Evolutionary conservation across 768 basidiomycete species (phyloP).

Genomic region (Leucogyrophana mollusca): DNA sequence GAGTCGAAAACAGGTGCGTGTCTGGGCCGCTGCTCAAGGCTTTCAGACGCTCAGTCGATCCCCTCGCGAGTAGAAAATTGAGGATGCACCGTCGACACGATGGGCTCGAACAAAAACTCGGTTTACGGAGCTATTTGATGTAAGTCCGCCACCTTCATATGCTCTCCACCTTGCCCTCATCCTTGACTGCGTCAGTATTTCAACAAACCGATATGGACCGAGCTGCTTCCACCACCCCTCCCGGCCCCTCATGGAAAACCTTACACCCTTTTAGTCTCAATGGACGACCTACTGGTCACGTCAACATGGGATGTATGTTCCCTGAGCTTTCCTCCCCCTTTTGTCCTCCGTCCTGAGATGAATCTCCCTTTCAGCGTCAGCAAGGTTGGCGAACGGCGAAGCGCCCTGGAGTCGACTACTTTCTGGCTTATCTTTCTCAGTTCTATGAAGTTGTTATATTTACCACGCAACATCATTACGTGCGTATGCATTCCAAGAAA

Average conservation of each 20-base stretch:
- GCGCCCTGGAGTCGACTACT: constrained; percentile 97
- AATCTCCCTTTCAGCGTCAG: constrained; percentile 62
- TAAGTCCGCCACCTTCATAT: constrained; percentile 33
- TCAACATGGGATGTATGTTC: constrained; percentile 93
- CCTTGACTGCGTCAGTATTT: constrained; percentile 58
- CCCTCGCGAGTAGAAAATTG: constrained; percentile 42
- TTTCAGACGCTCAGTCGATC: not conserved
- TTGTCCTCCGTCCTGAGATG: not conserved
- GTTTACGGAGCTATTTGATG: constrained; percentile 66
- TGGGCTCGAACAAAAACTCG: constrained; percentile 65
- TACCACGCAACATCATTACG: constrained; percentile 87
- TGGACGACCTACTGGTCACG: constrained; percentile 89
- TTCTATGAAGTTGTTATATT: constrained; percentile 99
- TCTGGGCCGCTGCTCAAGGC: constrained; percentile 7
- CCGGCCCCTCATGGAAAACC: constrained; percentile 84
- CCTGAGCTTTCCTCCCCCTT: not conserved
- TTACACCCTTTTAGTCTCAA: constrained; percentile 86
- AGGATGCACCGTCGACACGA: constrained; percentile 59
- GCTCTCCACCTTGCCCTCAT: not conserved
- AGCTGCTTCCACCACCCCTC: constrained; percentile 84
- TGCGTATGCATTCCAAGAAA: constrained; percentile 38
- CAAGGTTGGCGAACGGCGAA: constrained; percentile 98
- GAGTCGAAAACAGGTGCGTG: constrained; percentile 58
- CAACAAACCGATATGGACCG: constrained; percentile 90
- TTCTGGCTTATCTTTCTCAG: constrained; percentile 94